Percentiles rank a stretch among this genome's conserved stretches.
phyloP scores from a whole-genome alignment of 2,329 filamentous ascomycete species.

The Metarhizium album region DNA sequence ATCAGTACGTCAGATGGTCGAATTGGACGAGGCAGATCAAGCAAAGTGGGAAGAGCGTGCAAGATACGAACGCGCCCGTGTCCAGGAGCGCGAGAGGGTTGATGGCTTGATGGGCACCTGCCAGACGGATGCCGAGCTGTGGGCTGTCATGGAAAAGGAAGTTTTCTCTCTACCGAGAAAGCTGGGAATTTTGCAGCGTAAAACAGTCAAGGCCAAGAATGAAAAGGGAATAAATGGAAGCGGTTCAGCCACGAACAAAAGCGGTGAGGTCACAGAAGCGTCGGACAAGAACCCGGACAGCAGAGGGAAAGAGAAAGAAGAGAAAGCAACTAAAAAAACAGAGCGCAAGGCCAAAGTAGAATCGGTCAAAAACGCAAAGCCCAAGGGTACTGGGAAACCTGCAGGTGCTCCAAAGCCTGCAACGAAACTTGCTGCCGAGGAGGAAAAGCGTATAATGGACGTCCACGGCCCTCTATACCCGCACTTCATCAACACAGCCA shows the following conservation, averaged over 20 bases:
- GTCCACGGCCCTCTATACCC: constrained; percentile 56
- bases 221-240: constrained; percentile 2
- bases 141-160: constrained; percentile 54
- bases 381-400: constrained; percentile 3
- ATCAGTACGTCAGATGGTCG: constrained; percentile 16
- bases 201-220: not conserved
- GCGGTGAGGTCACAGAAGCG: no score
- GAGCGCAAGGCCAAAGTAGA: not conserved
- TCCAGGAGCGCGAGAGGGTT: constrained; percentile 40
- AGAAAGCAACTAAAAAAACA: no score
- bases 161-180: constrained; percentile 51
- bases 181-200: constrained; percentile 34
- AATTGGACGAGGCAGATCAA: constrained; percentile 20
- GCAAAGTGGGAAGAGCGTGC: constrained; percentile 24
- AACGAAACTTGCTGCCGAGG: constrained; percentile 4
- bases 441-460: constrained; percentile 34
- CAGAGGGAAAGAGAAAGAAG: no score
- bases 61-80: constrained; percentile 26
- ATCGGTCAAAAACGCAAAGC: constrained; percentile 8
- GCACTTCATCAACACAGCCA: constrained; percentile 44
- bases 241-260: not conserved
- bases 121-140: constrained; percentile 52
- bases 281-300: no score
- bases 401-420: not conserved
- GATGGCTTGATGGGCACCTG: constrained; percentile 43